A percentile compares a stretch with the other conserved stretches of the same genome.
These are phyloP conservation scores for Apophysomyces ossiformis DNA, from an alignment of 371 early-diverging fungal genomes.

Conservation along the genomic window DNA sequence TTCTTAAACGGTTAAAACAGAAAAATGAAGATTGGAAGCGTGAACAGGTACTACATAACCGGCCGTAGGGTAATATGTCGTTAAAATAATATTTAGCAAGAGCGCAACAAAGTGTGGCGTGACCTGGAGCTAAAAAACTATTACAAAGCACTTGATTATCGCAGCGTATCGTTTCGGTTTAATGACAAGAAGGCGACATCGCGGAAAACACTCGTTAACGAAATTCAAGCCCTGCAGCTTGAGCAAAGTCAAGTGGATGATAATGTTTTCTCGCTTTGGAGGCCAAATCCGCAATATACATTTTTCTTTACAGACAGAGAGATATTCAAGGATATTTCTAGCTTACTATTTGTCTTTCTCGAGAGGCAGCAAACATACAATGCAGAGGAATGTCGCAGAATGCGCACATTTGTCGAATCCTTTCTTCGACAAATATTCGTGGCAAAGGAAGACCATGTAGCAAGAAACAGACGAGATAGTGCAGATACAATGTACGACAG, in stretches of 20 bases:
- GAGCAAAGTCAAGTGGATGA: constrained; percentile 15
- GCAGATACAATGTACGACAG: too few relatives aligned
- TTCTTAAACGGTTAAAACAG: constrained; percentile 93
- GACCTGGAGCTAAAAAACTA: constrained; percentile 92
- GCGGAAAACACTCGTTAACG: constrained; percentile 75
- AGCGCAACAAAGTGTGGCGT: constrained; percentile 96
- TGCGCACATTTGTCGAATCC: constrained; percentile 73
- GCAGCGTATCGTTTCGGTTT: constrained; percentile 85
- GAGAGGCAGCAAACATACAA: constrained; percentile 58
- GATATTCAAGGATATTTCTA: constrained; percentile 74
- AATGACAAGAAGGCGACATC: constrained; percentile 83
- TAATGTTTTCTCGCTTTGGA: constrained; percentile 4
- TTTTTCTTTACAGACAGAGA: constrained; percentile 66
- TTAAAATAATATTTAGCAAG: constrained; percentile 83
- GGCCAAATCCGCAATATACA: constrained; percentile 54
- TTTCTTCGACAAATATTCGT: constrained; percentile 80
- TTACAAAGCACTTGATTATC: constrained; percentile 97
- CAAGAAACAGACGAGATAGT: neutral
- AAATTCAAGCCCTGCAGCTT: constrained; percentile 82
- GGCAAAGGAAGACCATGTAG: neutral
- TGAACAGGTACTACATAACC: constrained; percentile 22
- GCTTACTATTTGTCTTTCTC: constrained; percentile 59
- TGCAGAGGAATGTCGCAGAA: constrained; percentile 66
- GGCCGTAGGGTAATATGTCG: neutral
- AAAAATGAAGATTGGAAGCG: constrained; percentile 96